Conservation (phyloP, 192 early-diverging fungal genomes). For the Gryganskiella cystojenkinii region DNA sequence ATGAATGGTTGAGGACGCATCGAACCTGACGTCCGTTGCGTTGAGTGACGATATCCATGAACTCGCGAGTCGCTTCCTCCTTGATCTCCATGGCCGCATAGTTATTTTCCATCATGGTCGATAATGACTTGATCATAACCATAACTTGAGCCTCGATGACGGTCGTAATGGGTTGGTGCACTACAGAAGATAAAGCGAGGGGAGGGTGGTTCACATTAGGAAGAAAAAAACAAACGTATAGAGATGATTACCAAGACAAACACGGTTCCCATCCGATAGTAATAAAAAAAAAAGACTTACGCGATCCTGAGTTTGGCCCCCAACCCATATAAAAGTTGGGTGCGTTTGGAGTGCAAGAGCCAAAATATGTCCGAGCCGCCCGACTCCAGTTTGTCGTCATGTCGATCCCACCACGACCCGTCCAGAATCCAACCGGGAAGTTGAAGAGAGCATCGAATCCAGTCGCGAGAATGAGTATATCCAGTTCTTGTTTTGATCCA, state of each 20-base stretch:
- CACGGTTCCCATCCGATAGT: too few species aligned
- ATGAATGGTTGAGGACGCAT: neutral
- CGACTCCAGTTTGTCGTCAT: neutral
- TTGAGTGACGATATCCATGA: neutral
- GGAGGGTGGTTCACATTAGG: too few species aligned
- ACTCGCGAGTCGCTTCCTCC: neutral
- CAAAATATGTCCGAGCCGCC: conserved; percentile 5
- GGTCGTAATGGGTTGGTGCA: conserved; percentile 5
- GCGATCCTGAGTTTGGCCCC: conserved; percentile 11
- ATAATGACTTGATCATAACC: conserved; percentile 19
- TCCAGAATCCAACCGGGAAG: conserved; percentile 3
- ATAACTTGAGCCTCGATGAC: conserved; percentile 10
- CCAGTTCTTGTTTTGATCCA: conserved; percentile 1
- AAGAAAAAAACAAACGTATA: neutral
- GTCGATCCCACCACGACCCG: conserved; percentile 4
- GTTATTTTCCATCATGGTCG: conserved; percentile 13
- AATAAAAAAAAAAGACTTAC: conserved; percentile 4
- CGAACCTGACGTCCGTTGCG: neutral
- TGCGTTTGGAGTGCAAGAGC: conserved; percentile 1
- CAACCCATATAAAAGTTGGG: conserved; percentile 15
- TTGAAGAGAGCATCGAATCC: neutral
- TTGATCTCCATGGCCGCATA: conserved; percentile 13
- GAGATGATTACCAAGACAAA: too few species aligned
- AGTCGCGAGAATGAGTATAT: conserved; percentile 17
- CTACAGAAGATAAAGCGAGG: neutral